These are phyloP conservation scores for Cryptosporidium tyzzeri DNA, from an alignment of 169 alveolate genomes.

Conservation along the genomic window DNA sequence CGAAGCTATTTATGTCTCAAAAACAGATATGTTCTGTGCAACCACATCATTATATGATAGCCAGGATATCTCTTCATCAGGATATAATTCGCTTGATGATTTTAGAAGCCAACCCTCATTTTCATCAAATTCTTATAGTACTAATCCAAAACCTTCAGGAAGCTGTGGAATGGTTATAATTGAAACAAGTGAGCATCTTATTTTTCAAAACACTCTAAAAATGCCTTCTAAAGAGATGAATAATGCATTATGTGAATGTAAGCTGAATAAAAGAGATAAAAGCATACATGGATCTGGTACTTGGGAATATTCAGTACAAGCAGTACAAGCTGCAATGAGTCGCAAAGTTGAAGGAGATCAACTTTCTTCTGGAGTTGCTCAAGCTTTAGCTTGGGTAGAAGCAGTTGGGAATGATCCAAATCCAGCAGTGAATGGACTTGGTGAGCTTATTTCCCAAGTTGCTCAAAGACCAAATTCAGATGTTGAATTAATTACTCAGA, in stretches of 20 bases:
- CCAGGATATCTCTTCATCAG: constrained; percentile 5
- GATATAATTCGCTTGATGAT: not conserved
- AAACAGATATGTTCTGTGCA: constrained; percentile 75
- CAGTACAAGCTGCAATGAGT: constrained; percentile 71
- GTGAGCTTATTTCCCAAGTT: constrained; percentile 69
- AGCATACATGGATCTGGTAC: constrained; percentile 76
- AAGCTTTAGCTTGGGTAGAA: constrained; percentile 74
- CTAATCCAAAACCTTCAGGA: constrained; percentile 25
- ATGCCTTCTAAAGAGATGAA: constrained; percentile 79
- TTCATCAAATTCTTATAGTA: not conserved
- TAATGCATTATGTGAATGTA: constrained; percentile 80
- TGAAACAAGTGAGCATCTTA: constrained; percentile 78
- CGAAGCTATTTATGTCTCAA: constrained; percentile 69
- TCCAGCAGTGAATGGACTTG: constrained; percentile 74
- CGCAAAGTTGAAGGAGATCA: constrained; percentile 73
- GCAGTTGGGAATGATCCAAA: constrained; percentile 76
- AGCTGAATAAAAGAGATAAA: constrained; percentile 59
- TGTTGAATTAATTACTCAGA: constrained; percentile 65
- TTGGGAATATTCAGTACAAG: constrained; percentile 76
- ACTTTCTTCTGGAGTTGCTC: constrained; percentile 75
- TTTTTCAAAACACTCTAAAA: constrained; percentile 75
- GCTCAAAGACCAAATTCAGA: constrained; percentile 76
- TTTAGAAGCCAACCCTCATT: not conserved
- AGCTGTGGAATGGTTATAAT: constrained; percentile 78
- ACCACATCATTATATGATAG: constrained; percentile 67